Evolutionary conservation across 2,329 filamentous ascomycete species (phyloP).

Genomic region (Colletotrichum melonis): DNA sequence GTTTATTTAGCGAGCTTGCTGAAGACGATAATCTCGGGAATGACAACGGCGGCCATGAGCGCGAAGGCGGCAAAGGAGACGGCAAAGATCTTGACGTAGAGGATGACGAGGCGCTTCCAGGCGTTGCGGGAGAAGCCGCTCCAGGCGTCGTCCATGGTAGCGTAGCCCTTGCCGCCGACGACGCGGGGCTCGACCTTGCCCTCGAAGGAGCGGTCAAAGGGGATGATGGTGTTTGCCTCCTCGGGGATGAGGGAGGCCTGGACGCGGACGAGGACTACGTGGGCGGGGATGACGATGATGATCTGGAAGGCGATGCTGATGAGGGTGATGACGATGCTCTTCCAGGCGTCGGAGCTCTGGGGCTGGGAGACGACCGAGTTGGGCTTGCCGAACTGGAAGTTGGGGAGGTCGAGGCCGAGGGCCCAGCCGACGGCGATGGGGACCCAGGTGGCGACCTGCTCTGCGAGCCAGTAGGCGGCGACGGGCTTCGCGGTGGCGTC

Average conservation of each 20-base stretch:
- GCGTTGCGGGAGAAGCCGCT: constrained; percentile 78
- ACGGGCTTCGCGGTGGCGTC: constrained; percentile 77
- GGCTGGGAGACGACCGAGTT: constrained; percentile 48
- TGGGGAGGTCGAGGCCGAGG: constrained; percentile 56
- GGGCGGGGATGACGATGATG: constrained; percentile 78
- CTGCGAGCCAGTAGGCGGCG: constrained; percentile 69
- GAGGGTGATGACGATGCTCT: constrained; percentile 58
- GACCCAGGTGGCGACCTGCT: constrained; percentile 60
- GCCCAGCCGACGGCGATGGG: constrained; percentile 50
- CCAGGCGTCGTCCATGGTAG: constrained; percentile 83
- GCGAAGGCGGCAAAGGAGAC: constrained; percentile 62
- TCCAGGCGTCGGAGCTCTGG: constrained; percentile 53
- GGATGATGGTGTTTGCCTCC: constrained; percentile 84
- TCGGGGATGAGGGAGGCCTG: constrained; percentile 88
- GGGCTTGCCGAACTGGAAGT: constrained; percentile 49
- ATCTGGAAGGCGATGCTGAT: constrained; percentile 63
- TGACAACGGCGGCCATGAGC: constrained; percentile 60
- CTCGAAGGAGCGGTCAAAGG: constrained; percentile 88
- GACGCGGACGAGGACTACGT: constrained; percentile 82
- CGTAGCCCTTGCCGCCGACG: constrained; percentile 77
- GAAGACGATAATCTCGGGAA: constrained; percentile 62
- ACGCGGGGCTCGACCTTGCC: constrained; percentile 81
- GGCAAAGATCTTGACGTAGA: constrained; percentile 78
- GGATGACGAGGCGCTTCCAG: constrained; percentile 78
- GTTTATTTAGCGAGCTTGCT: constrained; percentile 36